Conservation (phyloP, 2,329 filamentous ascomycete genomes). For the Cercospora janseana region DNA sequence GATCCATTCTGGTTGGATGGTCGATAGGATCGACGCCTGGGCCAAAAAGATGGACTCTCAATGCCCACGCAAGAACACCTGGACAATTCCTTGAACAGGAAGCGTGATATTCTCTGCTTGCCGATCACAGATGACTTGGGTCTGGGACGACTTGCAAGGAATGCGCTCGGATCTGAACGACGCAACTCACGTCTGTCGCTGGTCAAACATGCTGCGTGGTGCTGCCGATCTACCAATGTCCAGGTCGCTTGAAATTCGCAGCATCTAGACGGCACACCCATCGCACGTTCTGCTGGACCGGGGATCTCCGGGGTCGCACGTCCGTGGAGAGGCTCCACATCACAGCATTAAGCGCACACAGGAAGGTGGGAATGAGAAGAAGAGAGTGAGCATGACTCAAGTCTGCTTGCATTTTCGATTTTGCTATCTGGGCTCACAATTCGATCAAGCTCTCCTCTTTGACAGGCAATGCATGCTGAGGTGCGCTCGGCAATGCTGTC, state of each 20-base stretch:
- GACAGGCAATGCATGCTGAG: slow-evolving; percentile 33
- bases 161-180: too few species aligned
- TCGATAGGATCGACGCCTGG: slow-evolving; percentile 25
- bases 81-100: slow-evolving; percentile 19
- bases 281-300: too few species aligned
- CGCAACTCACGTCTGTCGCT: too few species aligned
- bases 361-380: too few species aligned
- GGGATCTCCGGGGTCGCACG: too few species aligned
- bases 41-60: slow-evolving; percentile 16
- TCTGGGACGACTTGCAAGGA: too few species aligned
- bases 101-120: neutral
- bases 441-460: slow-evolving; percentile 40
- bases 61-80: slow-evolving; percentile 19
- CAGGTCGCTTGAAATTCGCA: too few species aligned
- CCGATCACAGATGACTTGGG: neutral
- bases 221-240: too few species aligned
- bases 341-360: too few species aligned
- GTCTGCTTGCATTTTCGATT: neutral
- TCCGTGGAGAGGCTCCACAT: too few species aligned
- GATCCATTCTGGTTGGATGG: slow-evolving; percentile 30
- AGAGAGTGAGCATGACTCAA: slow-evolving; percentile 3
- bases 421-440: slow-evolving; percentile 1
- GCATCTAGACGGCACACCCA: too few species aligned
- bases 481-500: slow-evolving; percentile 37
- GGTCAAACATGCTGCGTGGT: too few species aligned